Evolutionary conservation across 2,329 filamentous ascomycete species (phyloP), one percentile per base, ranked within the genome.

Genomic region (Arthrinium puccinioides): DNA sequence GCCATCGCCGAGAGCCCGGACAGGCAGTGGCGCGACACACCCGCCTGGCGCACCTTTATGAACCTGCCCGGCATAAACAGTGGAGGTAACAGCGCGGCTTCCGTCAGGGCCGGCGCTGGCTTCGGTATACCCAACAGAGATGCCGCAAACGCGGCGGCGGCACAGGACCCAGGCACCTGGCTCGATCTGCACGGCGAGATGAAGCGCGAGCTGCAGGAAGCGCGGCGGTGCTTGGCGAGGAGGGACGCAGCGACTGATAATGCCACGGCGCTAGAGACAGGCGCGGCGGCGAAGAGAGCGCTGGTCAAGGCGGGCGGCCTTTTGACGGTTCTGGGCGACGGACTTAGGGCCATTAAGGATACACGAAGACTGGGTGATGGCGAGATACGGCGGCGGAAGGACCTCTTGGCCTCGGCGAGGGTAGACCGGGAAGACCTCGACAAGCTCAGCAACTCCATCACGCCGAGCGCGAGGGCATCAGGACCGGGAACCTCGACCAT

Each of bases 391-490:
- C 66, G 87, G 6, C 66, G 87, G 34, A 69, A 76, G 39, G 86
- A 92, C 56, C 63, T 90, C 44, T 61, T 92, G 4, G 73, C 74
- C 1, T 72, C 79, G 10, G 82, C 82, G 6, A 70, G 76, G 49
- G 82, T 84, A 50, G 86, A 92, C 59, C 74, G 79, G 39, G 84
- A 90, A 39, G 82, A 81, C 3, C 63, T 92, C 14, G 85, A 92
- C 49, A 79, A 78, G 53, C 67, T 89, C 24, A 76, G 83, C 52
- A 77, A 80, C 45, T 81, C 46, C n/a, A 51, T 52, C 31, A 49
- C 52, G 10, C 50, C 51, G 5, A 52, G 53, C 2, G 56, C 59
- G 4, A 59, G 56, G 24, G 61, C 70, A 39, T 72, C 67, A 48
- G 66, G 58, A 41, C 67, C 70, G 42, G 69, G 67, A 53, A 20